Conservation (phyloP, 2,329 filamentous ascomycete genomes). For the Bipolaris bicolor region DNA sequence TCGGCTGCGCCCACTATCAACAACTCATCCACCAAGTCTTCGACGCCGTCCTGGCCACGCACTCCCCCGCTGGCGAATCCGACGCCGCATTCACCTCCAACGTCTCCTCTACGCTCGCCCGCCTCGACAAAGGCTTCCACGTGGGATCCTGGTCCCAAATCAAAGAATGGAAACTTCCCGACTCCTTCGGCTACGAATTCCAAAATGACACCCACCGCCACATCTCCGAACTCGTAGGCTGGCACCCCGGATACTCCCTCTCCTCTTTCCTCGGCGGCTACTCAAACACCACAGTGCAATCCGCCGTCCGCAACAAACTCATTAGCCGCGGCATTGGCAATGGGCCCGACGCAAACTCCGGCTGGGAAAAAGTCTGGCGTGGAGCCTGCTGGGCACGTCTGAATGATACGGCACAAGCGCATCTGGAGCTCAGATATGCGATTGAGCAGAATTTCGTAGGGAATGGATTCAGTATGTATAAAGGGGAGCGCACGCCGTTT, state of each 20-base stretch:
- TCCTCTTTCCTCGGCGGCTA: conserved; percentile 52
- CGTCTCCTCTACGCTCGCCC: conserved; percentile 52
- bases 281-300: conserved; percentile 52
- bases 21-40: conserved; percentile 57
- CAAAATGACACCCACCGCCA: conserved; percentile 59
- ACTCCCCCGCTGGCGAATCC: conserved; percentile 24
- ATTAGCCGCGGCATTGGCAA: conserved; percentile 56
- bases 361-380: conserved; percentile 66
- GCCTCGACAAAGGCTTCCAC: conserved; percentile 60
- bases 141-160: conserved; percentile 53
- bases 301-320: conserved; percentile 56
- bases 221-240: conserved; percentile 62
- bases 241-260: conserved; percentile 61
- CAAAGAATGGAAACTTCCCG: conserved; percentile 59
- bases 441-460: conserved; percentile 58
- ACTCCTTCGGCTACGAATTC: conserved; percentile 49
- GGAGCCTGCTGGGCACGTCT: conserved; percentile 63
- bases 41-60: conserved; percentile 33
- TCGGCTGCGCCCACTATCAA: conserved; percentile 62
- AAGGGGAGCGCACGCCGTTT: conserved; percentile 55
- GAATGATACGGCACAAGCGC: conserved; percentile 58
- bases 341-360: conserved; percentile 58
- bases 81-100: conserved; percentile 45
- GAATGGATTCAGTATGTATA: conserved; percentile 62
- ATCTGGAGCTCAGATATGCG: conserved; percentile 57